Percentiles rank a stretch among this genome's conserved stretches.
These are phyloP conservation scores for Fusarium keratoplasticum DNA, from an alignment of 2,329 filamentous ascomycete genomes.

Conservation along the genomic window DNA sequence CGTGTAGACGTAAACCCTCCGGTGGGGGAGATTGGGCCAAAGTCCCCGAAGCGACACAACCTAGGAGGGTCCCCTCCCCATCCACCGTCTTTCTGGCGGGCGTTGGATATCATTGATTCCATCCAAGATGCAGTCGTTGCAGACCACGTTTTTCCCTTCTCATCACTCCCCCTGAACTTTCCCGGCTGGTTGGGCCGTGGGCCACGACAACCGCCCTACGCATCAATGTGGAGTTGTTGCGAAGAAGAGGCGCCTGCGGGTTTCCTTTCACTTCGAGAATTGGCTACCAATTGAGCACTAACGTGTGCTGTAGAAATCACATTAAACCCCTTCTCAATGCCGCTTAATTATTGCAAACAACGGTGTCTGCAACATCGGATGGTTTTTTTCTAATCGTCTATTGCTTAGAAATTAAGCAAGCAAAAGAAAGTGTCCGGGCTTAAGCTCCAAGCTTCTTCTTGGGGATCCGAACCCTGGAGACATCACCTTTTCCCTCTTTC, in stretches of 20 bases:
- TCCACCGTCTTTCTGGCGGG: not conserved
- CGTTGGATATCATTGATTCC: not conserved
- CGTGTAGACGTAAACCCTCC: not conserved
- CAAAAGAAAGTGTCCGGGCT: not conserved
- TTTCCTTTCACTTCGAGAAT: conserved; percentile 27
- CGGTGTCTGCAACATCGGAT: not conserved
- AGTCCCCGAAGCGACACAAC: not conserved
- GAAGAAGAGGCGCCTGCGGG: conserved; percentile 7
- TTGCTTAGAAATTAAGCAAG: not conserved
- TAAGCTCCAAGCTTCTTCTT: not conserved
- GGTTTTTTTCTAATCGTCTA: not conserved
- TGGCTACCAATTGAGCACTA: conserved; percentile 2
- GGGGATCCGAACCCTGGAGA: not conserved
- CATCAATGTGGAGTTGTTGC: conserved; percentile 17
- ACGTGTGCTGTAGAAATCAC: not conserved
- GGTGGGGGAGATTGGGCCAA: not conserved
- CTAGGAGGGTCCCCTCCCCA: not conserved
- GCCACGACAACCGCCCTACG: conserved; percentile 17
- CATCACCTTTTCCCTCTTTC: not conserved
- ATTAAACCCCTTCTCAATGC: not conserved
- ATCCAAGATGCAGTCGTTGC: not conserved
- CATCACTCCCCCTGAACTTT: not conserved
- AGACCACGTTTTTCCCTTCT: not conserved
- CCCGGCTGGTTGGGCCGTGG: conserved; percentile 7
- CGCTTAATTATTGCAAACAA: not conserved